These are phyloP conservation scores for Glaciozyma antarctica DNA, from an alignment of 768 basidiomycete species.

Conservation along the genomic window DNA sequence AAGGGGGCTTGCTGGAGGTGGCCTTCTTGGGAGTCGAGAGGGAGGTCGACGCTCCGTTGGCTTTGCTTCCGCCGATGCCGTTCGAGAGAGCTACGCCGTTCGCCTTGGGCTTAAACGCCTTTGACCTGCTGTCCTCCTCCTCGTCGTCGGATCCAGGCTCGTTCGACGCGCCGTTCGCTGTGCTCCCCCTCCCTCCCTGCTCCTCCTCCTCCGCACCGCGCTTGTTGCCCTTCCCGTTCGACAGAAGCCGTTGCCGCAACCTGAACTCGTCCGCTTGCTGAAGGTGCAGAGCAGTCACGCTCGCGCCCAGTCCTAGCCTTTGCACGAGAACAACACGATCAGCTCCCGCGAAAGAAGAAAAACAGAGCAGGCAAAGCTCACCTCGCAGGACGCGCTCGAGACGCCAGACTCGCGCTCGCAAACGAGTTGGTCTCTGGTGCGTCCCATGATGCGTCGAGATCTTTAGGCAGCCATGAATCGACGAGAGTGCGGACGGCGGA, in stretches of 20 bases:
- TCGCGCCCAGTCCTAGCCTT: constrained; percentile 27
- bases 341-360: background rate
- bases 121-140: constrained; percentile 22
- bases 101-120: constrained; percentile 10
- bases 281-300: constrained; percentile 6
- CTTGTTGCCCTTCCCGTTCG: background rate
- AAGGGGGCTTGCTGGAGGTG: background rate
- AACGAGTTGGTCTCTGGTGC: background rate
- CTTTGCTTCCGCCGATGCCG: background rate
- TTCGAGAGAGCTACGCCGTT: background rate
- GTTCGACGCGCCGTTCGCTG: background rate
- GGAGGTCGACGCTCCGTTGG: background rate
- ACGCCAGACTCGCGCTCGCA: background rate
- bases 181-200: background rate
- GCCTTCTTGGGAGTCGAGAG: background rate
- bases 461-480: constrained; percentile 13
- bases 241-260: constrained; percentile 12
- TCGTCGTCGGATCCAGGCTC: constrained; percentile 11
- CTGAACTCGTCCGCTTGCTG: constrained; percentile 25
- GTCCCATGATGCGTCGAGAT: constrained; percentile 1
- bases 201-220: background rate
- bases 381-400: constrained; percentile 16
- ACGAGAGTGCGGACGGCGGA: constrained; percentile 2
- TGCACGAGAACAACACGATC: background rate
- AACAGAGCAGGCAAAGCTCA: background rate